These are phyloP conservation scores for Penicillium sp. DNA, from an alignment of 2,329 filamentous ascomycete species.

Conservation along the genomic window DNA sequence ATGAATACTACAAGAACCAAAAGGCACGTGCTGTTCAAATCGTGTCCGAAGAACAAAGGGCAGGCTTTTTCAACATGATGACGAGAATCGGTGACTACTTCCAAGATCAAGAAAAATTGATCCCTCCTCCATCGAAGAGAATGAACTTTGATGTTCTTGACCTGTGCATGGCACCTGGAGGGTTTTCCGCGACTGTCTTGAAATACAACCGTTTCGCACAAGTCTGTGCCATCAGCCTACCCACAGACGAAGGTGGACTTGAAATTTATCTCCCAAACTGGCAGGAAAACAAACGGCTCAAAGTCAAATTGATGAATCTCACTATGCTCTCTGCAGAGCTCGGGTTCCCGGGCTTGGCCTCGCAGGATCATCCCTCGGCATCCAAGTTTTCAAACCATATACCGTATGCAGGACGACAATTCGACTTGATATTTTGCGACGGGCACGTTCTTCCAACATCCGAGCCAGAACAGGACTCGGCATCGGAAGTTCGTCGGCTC, in stretches of 20 bases:
- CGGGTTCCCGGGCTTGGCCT: neutral
- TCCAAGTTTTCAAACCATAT: neutral
- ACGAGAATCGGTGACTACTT: neutral
- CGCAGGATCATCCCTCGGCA: neutral
- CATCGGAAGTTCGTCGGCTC: neutral
- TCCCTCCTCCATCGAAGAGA: neutral
- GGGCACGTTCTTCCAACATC: neutral
- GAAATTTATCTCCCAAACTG: neutral
- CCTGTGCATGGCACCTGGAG: conserved; percentile 6
- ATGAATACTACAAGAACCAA: neutral
- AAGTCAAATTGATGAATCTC: neutral
- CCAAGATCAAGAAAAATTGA: neutral
- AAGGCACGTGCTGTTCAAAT: neutral
- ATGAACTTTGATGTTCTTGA: neutral
- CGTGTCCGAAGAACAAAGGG: neutral
- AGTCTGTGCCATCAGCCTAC: neutral
- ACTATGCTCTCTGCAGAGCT: conserved; percentile 3
- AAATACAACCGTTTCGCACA: neutral
- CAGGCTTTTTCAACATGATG: neutral
- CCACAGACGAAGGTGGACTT: neutral
- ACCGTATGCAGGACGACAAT: neutral
- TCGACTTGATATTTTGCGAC: neutral
- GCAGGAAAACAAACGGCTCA: neutral
- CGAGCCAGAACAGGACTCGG: neutral
- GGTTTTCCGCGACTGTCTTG: neutral